Conservation (phyloP, 164 flowering plant genomes). For the Aristolochia fimbriata region DNA sequence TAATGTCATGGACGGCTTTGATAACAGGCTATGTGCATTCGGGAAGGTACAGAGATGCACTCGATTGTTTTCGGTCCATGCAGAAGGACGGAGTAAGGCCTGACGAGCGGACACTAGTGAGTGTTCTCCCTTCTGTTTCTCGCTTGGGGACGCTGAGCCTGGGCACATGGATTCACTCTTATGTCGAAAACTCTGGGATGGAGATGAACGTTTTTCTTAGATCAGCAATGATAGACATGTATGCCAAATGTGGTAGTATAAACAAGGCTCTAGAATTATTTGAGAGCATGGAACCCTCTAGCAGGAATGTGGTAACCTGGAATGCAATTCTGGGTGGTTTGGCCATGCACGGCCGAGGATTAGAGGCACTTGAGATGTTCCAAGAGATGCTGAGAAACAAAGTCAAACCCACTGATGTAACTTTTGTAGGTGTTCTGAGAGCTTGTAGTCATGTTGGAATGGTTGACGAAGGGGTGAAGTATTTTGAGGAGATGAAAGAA, state of each 20-base stretch:
- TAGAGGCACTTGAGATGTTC: too few species aligned
- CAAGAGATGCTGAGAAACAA: too few species aligned
- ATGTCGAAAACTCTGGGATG: slow-evolving; percentile 1
- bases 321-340: too few species aligned
- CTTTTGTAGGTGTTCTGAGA: too few species aligned
- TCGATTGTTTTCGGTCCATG: slow-evolving; percentile 2
- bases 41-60: slow-evolving; percentile 6
- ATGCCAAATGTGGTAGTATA: slow-evolving; percentile 8
- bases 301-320: too few species aligned
- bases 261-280: slow-evolving; percentile 5
- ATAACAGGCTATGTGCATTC: slow-evolving; percentile 6
- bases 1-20: slow-evolving; percentile 11
- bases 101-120: slow-evolving; percentile 7
- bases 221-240: slow-evolving; percentile 11
- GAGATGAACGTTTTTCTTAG: slow-evolving; percentile 6
- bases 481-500: slow-evolving; percentile 4
- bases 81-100: slow-evolving; percentile 4
- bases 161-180: slow-evolving; percentile 9
- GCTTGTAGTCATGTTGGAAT: neutral
- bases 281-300: neutral
- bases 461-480: slow-evolving; percentile 8
- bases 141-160: slow-evolving; percentile 2
- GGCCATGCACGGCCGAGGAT: too few species aligned
- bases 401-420: too few species aligned
- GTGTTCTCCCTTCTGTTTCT: slow-evolving; percentile 9